Percentiles rank a stretch among this genome's conserved stretches.
phyloP scores from a whole-genome alignment of 208 protist species.

The Acanthamoeba quina region DNA sequence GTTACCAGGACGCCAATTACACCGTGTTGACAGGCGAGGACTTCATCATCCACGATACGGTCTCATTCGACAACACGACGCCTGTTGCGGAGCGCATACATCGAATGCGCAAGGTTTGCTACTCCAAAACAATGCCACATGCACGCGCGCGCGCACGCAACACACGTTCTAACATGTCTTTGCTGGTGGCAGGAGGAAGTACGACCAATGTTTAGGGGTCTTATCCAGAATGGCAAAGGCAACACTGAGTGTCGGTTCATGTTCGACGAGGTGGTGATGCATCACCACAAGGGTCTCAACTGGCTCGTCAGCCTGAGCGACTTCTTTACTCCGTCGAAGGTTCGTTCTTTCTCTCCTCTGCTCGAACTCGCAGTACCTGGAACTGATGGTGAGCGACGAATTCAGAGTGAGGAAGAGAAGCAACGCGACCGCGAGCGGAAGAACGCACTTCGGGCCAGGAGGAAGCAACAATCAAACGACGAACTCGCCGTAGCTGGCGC shows the following conservation, averaged over 20 bases:
- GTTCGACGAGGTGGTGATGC: conserved; percentile 51
- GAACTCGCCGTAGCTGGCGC: background rate
- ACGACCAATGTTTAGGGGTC: conserved; percentile 13
- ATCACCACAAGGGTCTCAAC: conserved; percentile 63
- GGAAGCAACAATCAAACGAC: background rate
- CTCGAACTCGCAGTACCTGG: background rate
- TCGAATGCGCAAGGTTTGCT: conserved; percentile 15
- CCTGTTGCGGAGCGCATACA: conserved; percentile 58
- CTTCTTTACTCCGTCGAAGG: conserved; percentile 39
- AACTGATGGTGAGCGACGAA: background rate
- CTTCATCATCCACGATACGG: conserved; percentile 67
- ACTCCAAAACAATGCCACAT: background rate
- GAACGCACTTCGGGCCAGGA: background rate
- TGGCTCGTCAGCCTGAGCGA: conserved; percentile 39
- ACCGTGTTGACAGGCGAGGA: conserved; percentile 66
- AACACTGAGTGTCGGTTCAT: conserved; percentile 15
- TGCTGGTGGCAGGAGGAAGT: background rate
- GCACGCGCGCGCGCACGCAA: background rate
- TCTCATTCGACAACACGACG: conserved; percentile 66
- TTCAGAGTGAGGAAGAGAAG: background rate
- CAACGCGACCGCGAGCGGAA: background rate
- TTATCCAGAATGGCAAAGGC: background rate
- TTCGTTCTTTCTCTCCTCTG: background rate
- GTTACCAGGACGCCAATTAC: conserved; percentile 54
- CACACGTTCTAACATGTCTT: background rate